These are phyloP conservation scores for Crepidotus sp. DNA, from an alignment of 1,284 basidiomycete genomes.

Conservation along the genomic window DNA sequence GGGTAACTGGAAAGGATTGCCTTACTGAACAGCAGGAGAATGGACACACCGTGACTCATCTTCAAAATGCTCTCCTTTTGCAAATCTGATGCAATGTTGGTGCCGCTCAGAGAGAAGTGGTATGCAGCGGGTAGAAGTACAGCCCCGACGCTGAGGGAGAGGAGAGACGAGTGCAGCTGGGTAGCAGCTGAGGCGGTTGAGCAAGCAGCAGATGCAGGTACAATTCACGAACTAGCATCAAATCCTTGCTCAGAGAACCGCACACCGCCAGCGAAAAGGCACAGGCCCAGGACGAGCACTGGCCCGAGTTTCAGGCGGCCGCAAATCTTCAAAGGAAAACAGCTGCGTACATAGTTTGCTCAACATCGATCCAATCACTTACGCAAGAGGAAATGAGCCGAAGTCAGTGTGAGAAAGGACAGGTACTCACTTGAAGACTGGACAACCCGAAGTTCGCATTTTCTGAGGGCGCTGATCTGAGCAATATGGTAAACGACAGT, in stretches of 20 bases:
- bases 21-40: constrained; percentile 13
- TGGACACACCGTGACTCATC: constrained; percentile 73
- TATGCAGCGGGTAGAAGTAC: constrained; percentile 74
- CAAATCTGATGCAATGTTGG: constrained; percentile 23
- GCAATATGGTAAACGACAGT: not conserved
- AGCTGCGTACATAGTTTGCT: constrained; percentile 57
- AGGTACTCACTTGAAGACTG: constrained; percentile 59
- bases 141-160: constrained; percentile 74
- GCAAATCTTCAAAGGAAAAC: not conserved
- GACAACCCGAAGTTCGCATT: constrained; percentile 79
- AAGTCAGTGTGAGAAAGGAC: not conserved
- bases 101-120: constrained; percentile 51
- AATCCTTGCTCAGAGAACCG: constrained; percentile 74
- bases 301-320: not conserved
- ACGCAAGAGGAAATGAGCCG: not conserved
- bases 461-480: constrained; percentile 70
- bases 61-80: constrained; percentile 53
- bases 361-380: constrained; percentile 76
- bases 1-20: not conserved
- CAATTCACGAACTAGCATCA: constrained; percentile 37
- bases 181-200: constrained; percentile 46
- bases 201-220: not conserved
- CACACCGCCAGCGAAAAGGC: constrained; percentile 73
- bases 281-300: constrained; percentile 69
- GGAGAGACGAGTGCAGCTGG: constrained; percentile 74